Base-by-base conservation (phyloP, 345 rosid species). In the Citrus trifoliata region DNA sequence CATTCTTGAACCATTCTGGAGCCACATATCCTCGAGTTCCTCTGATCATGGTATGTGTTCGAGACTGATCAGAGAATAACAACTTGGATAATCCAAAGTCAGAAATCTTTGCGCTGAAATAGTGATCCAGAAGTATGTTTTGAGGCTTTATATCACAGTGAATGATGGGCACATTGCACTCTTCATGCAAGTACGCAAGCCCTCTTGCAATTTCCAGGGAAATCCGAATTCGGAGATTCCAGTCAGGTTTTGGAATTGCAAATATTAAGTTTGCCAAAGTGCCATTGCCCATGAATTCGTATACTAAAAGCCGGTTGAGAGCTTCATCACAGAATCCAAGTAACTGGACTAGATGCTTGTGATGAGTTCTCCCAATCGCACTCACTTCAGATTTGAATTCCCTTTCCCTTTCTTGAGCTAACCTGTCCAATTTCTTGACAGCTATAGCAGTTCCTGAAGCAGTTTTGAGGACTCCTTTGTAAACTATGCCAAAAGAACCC, bases 401-500 rank as follows among this genome's bases (percentile, higher is more conserved):
- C 67, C 65, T 77, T 1, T 83, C 83, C 40, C 53, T 59, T 63
- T 80, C 79, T 65, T 77, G 59, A 19, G 81, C 48, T 30, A 80
- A 70, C 67, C 48, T 70, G 55, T 74, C 81, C 79, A 83, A 28
- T 24, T 80, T 80, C 77, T 80, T 83, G 51, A 70, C 79, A 5
- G 86, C 86, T 69, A 77, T 62, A 16, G 53, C 79, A 35, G 27
- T 68, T 69, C 73, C n/a, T 40, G 81, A 68, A 64, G 16, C 70
- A 21, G 33, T 62, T 35, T 32, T 74, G 64, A 81, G 72, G 48
- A 56, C 24, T 3, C 85, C 87, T 79, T 76, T 84, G 65, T 81
- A 84, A 25, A 81, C 87, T 25, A 76, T 65, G 21, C 83, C 87
- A 24, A 78, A 79, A 70, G 87, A 79, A n/a, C 87, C 87, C 69